Conservation (phyloP, 495 filamentous ascomycete genomes). For the Friedmanniomyces endolithicus region DNA sequence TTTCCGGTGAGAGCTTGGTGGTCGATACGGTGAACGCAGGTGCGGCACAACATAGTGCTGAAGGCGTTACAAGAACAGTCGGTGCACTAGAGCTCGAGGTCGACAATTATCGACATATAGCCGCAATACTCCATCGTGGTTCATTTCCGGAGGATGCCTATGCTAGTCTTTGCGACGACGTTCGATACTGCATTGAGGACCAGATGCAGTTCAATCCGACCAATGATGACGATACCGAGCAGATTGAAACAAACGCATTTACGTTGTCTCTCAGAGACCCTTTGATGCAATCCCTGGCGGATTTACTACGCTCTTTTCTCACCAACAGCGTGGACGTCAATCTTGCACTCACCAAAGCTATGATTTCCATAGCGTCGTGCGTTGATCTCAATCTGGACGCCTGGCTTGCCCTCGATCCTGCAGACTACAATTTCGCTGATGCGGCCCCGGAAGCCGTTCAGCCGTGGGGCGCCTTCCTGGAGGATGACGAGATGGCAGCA, state of each 20-base stretch:
- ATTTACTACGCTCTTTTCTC: constrained; percentile 65
- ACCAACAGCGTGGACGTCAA: constrained; percentile 85
- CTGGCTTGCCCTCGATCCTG: constrained; percentile 74
- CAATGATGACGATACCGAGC: not conserved
- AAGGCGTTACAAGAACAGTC: constrained; percentile 46
- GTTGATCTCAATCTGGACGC: constrained; percentile 70
- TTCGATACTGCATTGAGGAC: constrained; percentile 55
- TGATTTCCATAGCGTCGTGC: constrained; percentile 73
- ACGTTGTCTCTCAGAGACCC: constrained; percentile 41
- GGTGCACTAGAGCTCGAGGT: constrained; percentile 74
- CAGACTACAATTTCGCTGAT: constrained; percentile 35
- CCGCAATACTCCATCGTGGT: constrained; percentile 56
- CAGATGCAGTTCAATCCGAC: constrained; percentile 2
- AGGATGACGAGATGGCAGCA: constrained; percentile 10
- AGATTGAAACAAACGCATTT: not conserved
- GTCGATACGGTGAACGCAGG: not conserved
- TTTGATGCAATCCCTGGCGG: constrained; percentile 56
- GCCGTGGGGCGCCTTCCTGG: constrained; percentile 9
- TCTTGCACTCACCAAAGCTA: constrained; percentile 65
- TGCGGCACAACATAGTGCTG: not conserved
- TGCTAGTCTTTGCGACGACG: constrained; percentile 54
- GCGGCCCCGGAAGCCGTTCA: constrained; percentile 32
- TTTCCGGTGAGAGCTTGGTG: not conserved
- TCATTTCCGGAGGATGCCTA: constrained; percentile 67
- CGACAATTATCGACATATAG: constrained; percentile 58